Base-by-base conservation (phyloP, 306 rosid genomes). In the Citrullus amarus region DNA sequence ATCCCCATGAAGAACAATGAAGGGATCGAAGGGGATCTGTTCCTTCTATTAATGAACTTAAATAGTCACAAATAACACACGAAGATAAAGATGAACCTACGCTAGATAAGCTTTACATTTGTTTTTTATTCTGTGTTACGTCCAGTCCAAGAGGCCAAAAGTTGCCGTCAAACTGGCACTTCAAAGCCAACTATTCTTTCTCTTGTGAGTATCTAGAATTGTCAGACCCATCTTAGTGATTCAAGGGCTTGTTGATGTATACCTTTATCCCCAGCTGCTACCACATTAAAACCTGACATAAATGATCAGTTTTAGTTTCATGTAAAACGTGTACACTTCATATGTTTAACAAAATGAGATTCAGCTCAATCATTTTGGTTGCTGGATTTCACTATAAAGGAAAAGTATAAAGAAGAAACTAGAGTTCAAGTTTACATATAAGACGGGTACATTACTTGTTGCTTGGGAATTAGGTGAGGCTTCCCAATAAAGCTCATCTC, bases 181-280 rank as follows among this genome's bases (percentile, higher is more conserved):
- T 16, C 22, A 65, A 34, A n/a, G 73, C 75, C 53, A 68, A 71
- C 22, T 28, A 30, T 72, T 30, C 61, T 48, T 43, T 73, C 46
- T 54, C 41, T 73, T 9, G 39, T 9, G 57, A 51, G 59, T 73
- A 28, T 30, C 9, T 15, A 12, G 77, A 72, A 46, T 30, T 30
- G 25, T 89, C 89, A 92, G 80, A 60, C 76, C 97, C 97, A 89
- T 65, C 87, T 83, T 79, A 95, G 85, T 51, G 85, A 87, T 78
- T 89, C 89, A 82, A 92, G 78, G 70, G 97, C 87, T 84, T 89
- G 87, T 60, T 81, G 89, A 84, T 92, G 99, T 86, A 92, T 84
- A 79, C 72, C 83, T 80, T 84, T 86, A 85, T 95, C 97, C 73
- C 97, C 97, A 53, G 99, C 96, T 76, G 97, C 99, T 73, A 89